Evolutionary conservation across 768 basidiomycete species (phyloP), one percentile per base, ranked within the genome.

Genomic region (Strobilomyces dryophilus): DNA sequence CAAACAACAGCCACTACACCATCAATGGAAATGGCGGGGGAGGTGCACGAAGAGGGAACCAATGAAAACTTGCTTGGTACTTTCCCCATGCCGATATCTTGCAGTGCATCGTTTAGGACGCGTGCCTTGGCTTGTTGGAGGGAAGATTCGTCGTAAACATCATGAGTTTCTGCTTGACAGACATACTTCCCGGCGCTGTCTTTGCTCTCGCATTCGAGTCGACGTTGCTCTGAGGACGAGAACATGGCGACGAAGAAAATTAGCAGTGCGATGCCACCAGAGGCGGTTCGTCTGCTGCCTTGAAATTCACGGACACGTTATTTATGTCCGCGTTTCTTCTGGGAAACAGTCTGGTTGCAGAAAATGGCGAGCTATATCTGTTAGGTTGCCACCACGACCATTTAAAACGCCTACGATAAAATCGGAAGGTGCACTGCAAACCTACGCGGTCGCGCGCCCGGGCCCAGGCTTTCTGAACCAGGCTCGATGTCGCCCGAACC

Each of bases 81-180:
- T 69, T 80, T n/a, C 84, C n/a, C 84, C 82, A 86, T 85, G 15
- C 84, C 84, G 29, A 86, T 81, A 20, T 85, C 78, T 61, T 84
- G 82, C 10, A 86, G 69, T 0, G 83, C 84, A 53, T 74, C 69
- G 54, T 84, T 86, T 49, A 86, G 65, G 9, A 84, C 71, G 8
- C 71, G 67, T 2, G 81, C 79, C 56, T 85, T 85, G 29, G 74
- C 79, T 56, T 76, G 74, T 56, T 85, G 85, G 1, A 84, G 34
- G 9, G 61, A 34, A 31, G 58, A 51, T 5, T 66, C 66, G 21
- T 65, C 61, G 27, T 54, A 71, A 11, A 69, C 52, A 29, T 71
- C 65, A 45, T 55, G 51, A 1, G 59, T 69, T 37, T 52, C 54
- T 6, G 27, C 45, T 11, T 58, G 49, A 8, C 55, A 24, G 24